These are phyloP conservation scores for Diaporthe batatas DNA, from an alignment of 2,329 filamentous ascomycete species.

Conservation along the genomic window DNA sequence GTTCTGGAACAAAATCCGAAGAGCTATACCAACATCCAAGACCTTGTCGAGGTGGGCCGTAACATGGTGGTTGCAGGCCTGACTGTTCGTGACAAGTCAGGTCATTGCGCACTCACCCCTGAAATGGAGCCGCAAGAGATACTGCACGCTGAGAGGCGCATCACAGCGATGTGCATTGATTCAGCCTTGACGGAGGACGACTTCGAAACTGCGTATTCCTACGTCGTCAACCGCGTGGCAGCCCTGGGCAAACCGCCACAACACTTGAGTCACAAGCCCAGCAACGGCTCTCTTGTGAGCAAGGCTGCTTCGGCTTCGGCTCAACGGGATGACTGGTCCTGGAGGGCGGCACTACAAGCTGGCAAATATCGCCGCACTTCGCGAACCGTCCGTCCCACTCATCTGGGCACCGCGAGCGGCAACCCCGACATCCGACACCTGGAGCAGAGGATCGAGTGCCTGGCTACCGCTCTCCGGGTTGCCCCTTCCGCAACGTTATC, in stretches of 20 bases:
- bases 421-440: slow-evolving; percentile 77
- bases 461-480: slow-evolving; percentile 80
- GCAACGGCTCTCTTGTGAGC: slow-evolving; percentile 43
- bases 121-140: slow-evolving; percentile 50
- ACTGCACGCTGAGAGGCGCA: slow-evolving; percentile 69
- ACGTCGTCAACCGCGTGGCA: slow-evolving; percentile 78
- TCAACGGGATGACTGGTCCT: slow-evolving; percentile 75
- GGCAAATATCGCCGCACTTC: slow-evolving; percentile 76
- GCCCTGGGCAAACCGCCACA: slow-evolving; percentile 46
- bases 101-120: slow-evolving; percentile 44
- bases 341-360: slow-evolving; percentile 83
- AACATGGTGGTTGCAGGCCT: slow-evolving; percentile 75
- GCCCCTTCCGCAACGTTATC: slow-evolving; percentile 78
- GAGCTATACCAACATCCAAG: slow-evolving; percentile 81
- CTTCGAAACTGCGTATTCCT: slow-evolving; percentile 90
- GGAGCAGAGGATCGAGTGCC: slow-evolving; percentile 84
- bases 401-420: slow-evolving; percentile 70
- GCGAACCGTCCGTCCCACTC: slow-evolving; percentile 67
- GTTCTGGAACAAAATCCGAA: slow-evolving; percentile 81
- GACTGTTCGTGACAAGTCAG: slow-evolving; percentile 50
- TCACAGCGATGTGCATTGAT: slow-evolving; percentile 85
- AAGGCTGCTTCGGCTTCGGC: slow-evolving; percentile 42
- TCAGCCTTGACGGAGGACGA: slow-evolving; percentile 79
- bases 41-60: slow-evolving; percentile 76
- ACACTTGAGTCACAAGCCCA: slow-evolving; percentile 44